These are phyloP conservation scores for Fraxinus floribunda DNA, from an alignment of 305 asterid species.

Conservation along the genomic window DNA sequence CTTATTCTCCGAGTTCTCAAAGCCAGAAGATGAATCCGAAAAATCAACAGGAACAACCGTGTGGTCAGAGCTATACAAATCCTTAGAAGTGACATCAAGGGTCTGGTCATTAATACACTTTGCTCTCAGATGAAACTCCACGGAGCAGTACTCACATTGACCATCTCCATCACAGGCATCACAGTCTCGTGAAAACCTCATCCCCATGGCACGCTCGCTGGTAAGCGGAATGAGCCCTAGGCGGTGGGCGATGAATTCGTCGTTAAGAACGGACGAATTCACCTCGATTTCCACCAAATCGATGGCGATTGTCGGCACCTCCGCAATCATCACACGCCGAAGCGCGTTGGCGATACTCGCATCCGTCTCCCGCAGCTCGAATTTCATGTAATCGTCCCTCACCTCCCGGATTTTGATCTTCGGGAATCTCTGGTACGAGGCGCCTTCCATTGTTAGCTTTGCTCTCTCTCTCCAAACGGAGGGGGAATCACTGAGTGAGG, in stretches of 20 bases:
- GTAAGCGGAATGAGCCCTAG: conserved; percentile 82
- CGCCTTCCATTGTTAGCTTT: conserved; percentile 51
- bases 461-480: conserved; percentile 4
- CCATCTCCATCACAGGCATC: conserved; percentile 99
- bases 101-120: conserved; percentile 79
- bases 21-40: conserved; percentile 51
- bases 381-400: conserved; percentile 68
- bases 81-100: conserved; percentile 87
- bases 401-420: conserved; percentile 75
- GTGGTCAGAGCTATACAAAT: conserved; percentile 80
- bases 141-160: conserved; percentile 94
- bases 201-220: conserved; percentile 91
- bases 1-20: conserved; percentile 58
- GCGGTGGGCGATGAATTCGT: conserved; percentile 93
- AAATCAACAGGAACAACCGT: conserved; percentile 82
- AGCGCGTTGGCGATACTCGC: conserved; percentile 96
- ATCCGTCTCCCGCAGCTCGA: conserved; percentile 93
- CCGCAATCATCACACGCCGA: conserved; percentile 98
- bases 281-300: conserved; percentile 97
- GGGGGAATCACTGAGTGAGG: conserved; percentile 1
- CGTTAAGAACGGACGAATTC: conserved; percentile 82
- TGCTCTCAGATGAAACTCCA: conserved; percentile 79
- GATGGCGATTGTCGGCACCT: conserved; percentile 90
- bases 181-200: conserved; percentile 97
- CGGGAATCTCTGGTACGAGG: conserved; percentile 83